These are phyloP conservation scores for Ajuga chamaepitys DNA, from an alignment of 257 asterid genomes.

Conservation along the genomic window DNA sequence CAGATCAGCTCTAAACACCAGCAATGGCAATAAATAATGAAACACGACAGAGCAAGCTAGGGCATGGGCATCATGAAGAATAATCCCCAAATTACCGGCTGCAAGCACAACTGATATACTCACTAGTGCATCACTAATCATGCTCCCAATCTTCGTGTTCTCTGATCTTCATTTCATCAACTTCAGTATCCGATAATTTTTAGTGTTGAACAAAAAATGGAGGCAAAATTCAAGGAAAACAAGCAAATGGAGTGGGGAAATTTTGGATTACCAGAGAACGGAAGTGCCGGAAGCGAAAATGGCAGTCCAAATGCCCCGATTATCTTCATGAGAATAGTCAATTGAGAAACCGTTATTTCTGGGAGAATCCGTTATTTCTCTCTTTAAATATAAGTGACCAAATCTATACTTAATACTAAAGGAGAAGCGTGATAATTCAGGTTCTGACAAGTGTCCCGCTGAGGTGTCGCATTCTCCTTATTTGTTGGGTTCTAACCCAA, in stretches of 20 bases:
- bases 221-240: neutral
- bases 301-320: constrained; percentile 78
- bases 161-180: constrained; percentile 69
- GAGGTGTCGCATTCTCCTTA: too few relatives aligned
- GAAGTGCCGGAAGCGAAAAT: constrained; percentile 57
- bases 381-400: too few relatives aligned
- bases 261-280: constrained; percentile 59
- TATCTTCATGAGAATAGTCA: constrained; percentile 52
- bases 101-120: constrained; percentile 66
- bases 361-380: too few relatives aligned
- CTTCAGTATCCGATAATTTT: neutral
- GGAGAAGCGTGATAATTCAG: too few relatives aligned
- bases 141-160: constrained; percentile 81
- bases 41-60: constrained; percentile 59
- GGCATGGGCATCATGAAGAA: constrained; percentile 64
- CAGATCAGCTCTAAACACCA: constrained; percentile 73
- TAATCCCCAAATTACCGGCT: constrained; percentile 77
- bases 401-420: too few relatives aligned
- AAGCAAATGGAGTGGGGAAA: neutral
- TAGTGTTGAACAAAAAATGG: too few relatives aligned
- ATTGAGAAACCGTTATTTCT: neutral
- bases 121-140: constrained; percentile 82
- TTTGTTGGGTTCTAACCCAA: too few relatives aligned
- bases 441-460: too few relatives aligned
- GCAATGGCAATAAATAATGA: constrained; percentile 67